Conservation (phyloP, 768 basidiomycete genomes). For the Daedaleopsis nitida region DNA sequence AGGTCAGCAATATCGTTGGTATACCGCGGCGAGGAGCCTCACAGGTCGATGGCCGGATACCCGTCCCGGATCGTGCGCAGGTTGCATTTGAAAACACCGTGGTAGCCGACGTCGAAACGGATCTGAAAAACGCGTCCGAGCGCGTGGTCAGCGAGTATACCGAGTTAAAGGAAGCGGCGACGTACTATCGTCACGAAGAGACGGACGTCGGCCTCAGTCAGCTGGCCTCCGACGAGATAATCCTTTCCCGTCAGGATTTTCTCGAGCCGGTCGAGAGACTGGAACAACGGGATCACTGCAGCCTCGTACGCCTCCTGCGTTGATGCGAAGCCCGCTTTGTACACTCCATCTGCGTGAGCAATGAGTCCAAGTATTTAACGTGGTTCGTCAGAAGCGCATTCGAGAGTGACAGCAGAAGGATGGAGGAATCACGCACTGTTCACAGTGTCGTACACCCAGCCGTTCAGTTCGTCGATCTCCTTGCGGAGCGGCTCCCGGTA, state of each 20-base stretch:
- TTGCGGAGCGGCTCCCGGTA: slow-evolving; percentile 73
- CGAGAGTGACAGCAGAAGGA: neutral
- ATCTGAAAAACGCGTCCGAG: slow-evolving; percentile 44
- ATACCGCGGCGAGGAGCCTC: slow-evolving; percentile 17
- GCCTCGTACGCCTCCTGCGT: slow-evolving; percentile 79
- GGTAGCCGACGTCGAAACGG: slow-evolving; percentile 90
- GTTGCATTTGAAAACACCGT: slow-evolving; percentile 95
- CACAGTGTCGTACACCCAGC: slow-evolving; percentile 83
- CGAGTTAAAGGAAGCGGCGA: neutral
- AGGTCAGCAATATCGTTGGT: neutral
- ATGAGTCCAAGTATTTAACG: neutral
- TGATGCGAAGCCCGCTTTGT: slow-evolving; percentile 86
- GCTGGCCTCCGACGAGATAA: slow-evolving; percentile 77
- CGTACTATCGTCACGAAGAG: slow-evolving; percentile 82
- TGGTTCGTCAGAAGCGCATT: neutral
- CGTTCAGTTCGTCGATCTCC: slow-evolving; percentile 85
- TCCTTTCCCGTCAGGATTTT: slow-evolving; percentile 74
- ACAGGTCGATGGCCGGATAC: slow-evolving; percentile 81
- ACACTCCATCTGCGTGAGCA: slow-evolving; percentile 68
- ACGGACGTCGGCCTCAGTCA: slow-evolving; percentile 86
- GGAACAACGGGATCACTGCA: slow-evolving; percentile 74
- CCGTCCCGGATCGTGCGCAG: slow-evolving; percentile 80
- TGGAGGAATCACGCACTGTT: slow-evolving; percentile 59
- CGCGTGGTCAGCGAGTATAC: neutral
- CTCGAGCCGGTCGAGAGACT: slow-evolving; percentile 81